Conservation (phyloP, 2,329 filamentous ascomycete genomes). For the Xylariaceae sp. region DNA sequence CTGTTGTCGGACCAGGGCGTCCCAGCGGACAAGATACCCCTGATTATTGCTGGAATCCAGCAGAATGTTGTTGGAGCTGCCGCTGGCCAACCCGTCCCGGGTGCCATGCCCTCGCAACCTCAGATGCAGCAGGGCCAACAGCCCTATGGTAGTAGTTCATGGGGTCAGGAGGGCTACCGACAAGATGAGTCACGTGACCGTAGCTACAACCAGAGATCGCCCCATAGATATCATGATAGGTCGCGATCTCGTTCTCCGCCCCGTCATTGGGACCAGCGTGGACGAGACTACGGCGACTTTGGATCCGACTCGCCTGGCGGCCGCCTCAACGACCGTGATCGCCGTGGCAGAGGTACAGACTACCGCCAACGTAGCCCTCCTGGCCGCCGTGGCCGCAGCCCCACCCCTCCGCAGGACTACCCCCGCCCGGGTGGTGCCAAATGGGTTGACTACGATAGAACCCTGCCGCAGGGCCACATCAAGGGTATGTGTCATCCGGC, state of each 20-base stretch:
- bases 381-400: slow-evolving; percentile 61
- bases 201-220: slow-evolving; percentile 58
- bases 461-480: slow-evolving; percentile 70
- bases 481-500: slow-evolving; percentile 48
- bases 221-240: slow-evolving; percentile 54
- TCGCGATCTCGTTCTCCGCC: slow-evolving; percentile 78
- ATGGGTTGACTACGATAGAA: slow-evolving; percentile 73
- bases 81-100: slow-evolving; percentile 24
- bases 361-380: slow-evolving; percentile 87
- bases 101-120: slow-evolving; percentile 33
- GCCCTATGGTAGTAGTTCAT: slow-evolving; percentile 35
- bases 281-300: slow-evolving; percentile 65
- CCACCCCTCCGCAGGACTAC: slow-evolving; percentile 45
- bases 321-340: slow-evolving; percentile 51
- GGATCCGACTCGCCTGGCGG: slow-evolving; percentile 63
- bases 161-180: slow-evolving; percentile 35
- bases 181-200: slow-evolving; percentile 51
- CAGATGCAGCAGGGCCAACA: slow-evolving; percentile 36
- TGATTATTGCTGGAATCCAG: slow-evolving; percentile 51
- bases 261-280: slow-evolving; percentile 63
- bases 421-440: slow-evolving; percentile 45
- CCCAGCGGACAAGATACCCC: slow-evolving; percentile 69
- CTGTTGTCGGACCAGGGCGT: slow-evolving; percentile 70
- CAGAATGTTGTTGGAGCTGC: slow-evolving; percentile 33
- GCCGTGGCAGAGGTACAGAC: slow-evolving; percentile 54